A percentile compares a stretch with the other conserved stretches of the same genome.
Evolutionary conservation across 768 basidiomycete species (phyloP).

Genomic region (Lentinula raphanica): DNA sequence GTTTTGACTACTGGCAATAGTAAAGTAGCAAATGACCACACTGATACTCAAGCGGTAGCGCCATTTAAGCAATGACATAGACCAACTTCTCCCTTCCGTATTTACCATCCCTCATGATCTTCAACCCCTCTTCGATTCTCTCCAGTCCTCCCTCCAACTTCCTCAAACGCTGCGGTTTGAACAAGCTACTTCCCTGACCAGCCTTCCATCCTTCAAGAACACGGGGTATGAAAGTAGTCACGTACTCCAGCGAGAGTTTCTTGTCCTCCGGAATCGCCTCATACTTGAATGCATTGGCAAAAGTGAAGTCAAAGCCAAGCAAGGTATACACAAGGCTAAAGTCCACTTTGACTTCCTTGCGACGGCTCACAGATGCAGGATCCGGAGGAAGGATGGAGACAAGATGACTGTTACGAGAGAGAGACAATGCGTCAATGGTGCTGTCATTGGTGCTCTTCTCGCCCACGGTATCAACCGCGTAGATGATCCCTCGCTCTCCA

Average conservation of each 20-base stretch:
- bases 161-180: background rate
- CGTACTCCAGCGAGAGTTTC: background rate
- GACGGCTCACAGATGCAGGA: background rate
- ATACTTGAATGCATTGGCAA: background rate
- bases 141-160: conserved; percentile 2
- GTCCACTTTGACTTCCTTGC: conserved; percentile 6
- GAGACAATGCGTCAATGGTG: background rate
- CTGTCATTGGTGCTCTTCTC: background rate
- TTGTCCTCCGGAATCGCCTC: conserved; percentile 4
- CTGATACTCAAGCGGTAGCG: background rate
- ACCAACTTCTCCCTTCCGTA: conserved; percentile 6
- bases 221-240: background rate
- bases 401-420: background rate
- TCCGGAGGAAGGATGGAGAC: conserved; percentile 1
- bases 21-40: no score
- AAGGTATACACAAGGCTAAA: conserved; percentile 4
- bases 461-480: conserved; percentile 1
- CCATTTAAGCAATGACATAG: background rate
- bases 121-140: background rate
- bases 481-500: background rate
- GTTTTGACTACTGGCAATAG: no score
- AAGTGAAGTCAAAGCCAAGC: background rate
- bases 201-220: conserved; percentile 6
- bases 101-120: conserved; percentile 5
- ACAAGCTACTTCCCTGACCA: background rate